Evolutionary conservation across 2,329 filamentous ascomycete genomes (phyloP), one percentile per base, ranked within the genome.

Genomic region (Curvularia spicifera): DNA sequence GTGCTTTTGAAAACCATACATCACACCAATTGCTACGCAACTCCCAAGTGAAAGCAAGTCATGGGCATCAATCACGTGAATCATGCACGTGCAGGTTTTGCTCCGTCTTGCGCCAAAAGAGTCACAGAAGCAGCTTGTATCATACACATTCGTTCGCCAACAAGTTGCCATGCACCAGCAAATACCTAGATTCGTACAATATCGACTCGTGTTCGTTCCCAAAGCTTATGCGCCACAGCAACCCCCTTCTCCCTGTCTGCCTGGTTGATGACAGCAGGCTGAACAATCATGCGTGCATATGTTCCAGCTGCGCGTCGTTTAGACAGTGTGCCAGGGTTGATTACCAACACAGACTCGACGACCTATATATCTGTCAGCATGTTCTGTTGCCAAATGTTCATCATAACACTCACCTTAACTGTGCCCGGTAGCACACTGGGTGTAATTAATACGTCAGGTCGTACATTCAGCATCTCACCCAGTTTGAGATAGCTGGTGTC

Each of bases 241-340:
- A 90, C 82, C 3, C 80, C 82, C 29, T 79, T 81, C 35, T 81
- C 81, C 31, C 79, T 81, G 61, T 89, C 87, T 35, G 85, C 83
- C 0, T 88, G 84, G 0, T 79, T 83, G 42, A 90, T 65, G 5
- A 77, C 77, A 13, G 89, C 86, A 1, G 91, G 87, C 63, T 91
- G 84, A 6, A 98, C 79, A 20, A 86, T 86, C 82, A 99, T 85
- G 50, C 89, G 87, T 0, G 92, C 91, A 75, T 90, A 98, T 0
- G 93, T 97, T 5, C 95, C 95, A 0, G 93, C 84, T 1, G 89
- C 93, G 58, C 87, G 88, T 56, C 91, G 87, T 78, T 96, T 97
- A 15, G 92, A 95, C 33, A 97, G 79, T 49, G 87, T 89, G 5
- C 95, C 94, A 0, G 95, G 94, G 75, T 99, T 99, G 71, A 99